These are phyloP conservation scores for Cyclotella atomus DNA, from an alignment of 108 stramenopile genomes.

Conservation along the genomic window DNA sequence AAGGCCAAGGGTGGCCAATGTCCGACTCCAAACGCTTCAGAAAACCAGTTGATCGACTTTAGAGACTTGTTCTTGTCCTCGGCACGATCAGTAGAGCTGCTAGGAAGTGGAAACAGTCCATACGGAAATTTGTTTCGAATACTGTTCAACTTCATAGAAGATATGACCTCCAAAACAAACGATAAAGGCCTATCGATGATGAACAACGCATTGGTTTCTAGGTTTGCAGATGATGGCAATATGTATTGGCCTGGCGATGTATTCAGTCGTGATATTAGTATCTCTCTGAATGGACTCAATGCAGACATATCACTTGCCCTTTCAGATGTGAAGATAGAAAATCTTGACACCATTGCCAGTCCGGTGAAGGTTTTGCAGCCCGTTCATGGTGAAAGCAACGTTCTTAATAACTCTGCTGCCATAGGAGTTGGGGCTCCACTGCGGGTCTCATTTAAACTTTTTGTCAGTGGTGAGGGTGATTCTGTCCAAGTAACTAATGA, in stretches of 20 bases:
- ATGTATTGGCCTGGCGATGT: slow-evolving; percentile 33
- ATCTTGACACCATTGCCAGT: slow-evolving; percentile 64
- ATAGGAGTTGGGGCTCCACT: slow-evolving; percentile 59
- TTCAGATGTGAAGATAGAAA: slow-evolving; percentile 56
- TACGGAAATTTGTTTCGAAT: slow-evolving; percentile 49
- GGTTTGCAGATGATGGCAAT: slow-evolving; percentile 40
- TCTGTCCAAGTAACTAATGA: slow-evolving; percentile 53
- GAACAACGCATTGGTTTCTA: slow-evolving; percentile 34
- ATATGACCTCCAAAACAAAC: slow-evolving; percentile 13
- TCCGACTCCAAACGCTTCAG: slow-evolving; percentile 14
- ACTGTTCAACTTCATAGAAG: slow-evolving; percentile 32
- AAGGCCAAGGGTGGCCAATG: slow-evolving; percentile 22
- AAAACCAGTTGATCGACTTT: slow-evolving; percentile 42
- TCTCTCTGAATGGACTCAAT: slow-evolving; percentile 67
- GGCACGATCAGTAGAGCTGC: slow-evolving; percentile 24
- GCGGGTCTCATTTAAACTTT: slow-evolving; percentile 44
- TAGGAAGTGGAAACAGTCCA: slow-evolving; percentile 36
- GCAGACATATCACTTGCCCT: slow-evolving; percentile 59
- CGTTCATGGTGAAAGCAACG: slow-evolving; percentile 38
- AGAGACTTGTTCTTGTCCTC: slow-evolving; percentile 44
- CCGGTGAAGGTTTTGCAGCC: slow-evolving; percentile 63
- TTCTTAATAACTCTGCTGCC: slow-evolving; percentile 60
- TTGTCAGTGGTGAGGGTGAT: slow-evolving; percentile 61
- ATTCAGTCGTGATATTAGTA: slow-evolving; percentile 36
- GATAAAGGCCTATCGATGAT: slow-evolving; percentile 37